Base-by-base conservation (phyloP, 208 protist genomes). In the Phytomonas sp. region DNA sequence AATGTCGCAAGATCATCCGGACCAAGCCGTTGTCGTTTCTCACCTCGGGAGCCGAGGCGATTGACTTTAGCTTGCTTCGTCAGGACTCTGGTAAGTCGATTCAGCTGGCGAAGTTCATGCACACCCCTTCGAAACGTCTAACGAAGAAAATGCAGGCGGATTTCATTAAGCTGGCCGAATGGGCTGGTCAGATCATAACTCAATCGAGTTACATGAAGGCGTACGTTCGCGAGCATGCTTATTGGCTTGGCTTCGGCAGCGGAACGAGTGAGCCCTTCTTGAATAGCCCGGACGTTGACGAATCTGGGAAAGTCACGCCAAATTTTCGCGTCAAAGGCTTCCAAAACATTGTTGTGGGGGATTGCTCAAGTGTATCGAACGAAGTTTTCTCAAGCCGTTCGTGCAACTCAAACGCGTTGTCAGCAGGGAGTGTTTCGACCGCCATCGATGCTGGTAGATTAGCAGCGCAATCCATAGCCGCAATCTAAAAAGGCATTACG, bases 211-310 rank as follows among this genome's bases (percentile, higher is more conserved):
- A 96, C 75, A 81, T 93, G 79, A 71, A 80, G 34, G 62, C 70
- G 23, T 96, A 96, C 68, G 73, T 91, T 29, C 62, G 78, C 4
- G 75, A 80, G 30, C 87, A 96, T 71, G 77, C 90, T 4, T 81
- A 82, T 72, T 96, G 90, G 88, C 78, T 96, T 8, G 90, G 90
- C 6, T 93, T 87, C 69, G 85, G 72, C 15, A 89, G 82, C 64
- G 90, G 87, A 56, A 84, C 80, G 15, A 83, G 76, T 53, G 82
- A 78, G 32, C 23, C 67, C 2, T 85, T 85, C 70, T 67, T 93
- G 23, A 31, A 60, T 6, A 30, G 31, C n/a, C 59, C 72, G 5
- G 66, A 77, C 0, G 53, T 68, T 33, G 28, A 53, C 29, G n/a
- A 51, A 51, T 51, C 40, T 51, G 40, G 40, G 11, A 8, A 51